These are phyloP conservation scores for Xanthoceras sorbifolium DNA, from an alignment of 345 rosid genomes.

Conservation along the genomic window DNA sequence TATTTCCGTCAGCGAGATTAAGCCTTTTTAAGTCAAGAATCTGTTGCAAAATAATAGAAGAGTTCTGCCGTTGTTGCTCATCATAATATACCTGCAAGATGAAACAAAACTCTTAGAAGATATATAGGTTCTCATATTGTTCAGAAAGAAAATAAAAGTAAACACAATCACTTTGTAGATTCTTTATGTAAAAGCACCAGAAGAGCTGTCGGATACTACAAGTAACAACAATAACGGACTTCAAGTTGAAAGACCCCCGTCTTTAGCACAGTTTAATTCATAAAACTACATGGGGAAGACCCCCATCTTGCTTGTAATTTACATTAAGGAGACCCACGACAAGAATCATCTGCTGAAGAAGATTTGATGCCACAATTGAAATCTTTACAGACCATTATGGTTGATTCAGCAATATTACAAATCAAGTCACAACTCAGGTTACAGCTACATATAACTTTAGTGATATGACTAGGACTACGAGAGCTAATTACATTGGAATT, in stretches of 20 bases:
- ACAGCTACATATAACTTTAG: no score
- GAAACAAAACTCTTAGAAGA: slow-evolving; percentile 13
- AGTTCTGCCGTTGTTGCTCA: slow-evolving; percentile 31
- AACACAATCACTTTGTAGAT: background rate
- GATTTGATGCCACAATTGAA: background rate
- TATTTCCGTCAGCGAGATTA: slow-evolving; percentile 46
- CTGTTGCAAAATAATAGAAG: slow-evolving; percentile 59
- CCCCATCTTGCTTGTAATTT: background rate
- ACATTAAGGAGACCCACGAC: no score
- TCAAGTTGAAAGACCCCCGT: background rate
- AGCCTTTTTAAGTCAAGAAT: slow-evolving; percentile 68
- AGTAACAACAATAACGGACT: background rate
- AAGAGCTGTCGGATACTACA: background rate
- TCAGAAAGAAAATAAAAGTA: slow-evolving; percentile 9
- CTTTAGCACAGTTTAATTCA: background rate
- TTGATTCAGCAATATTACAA: background rate
- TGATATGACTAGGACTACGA: background rate
- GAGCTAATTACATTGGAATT: background rate
- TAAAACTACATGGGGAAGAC: background rate
- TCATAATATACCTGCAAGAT: slow-evolving; percentile 35
- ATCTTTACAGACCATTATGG: background rate
- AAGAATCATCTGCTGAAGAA: no score
- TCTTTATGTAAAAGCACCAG: background rate
- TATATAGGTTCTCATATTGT: background rate
- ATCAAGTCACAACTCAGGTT: background rate